Evolutionary conservation across 108 stramenopile genomes (phyloP).

Genomic region (Cyclotella sp.): DNA sequence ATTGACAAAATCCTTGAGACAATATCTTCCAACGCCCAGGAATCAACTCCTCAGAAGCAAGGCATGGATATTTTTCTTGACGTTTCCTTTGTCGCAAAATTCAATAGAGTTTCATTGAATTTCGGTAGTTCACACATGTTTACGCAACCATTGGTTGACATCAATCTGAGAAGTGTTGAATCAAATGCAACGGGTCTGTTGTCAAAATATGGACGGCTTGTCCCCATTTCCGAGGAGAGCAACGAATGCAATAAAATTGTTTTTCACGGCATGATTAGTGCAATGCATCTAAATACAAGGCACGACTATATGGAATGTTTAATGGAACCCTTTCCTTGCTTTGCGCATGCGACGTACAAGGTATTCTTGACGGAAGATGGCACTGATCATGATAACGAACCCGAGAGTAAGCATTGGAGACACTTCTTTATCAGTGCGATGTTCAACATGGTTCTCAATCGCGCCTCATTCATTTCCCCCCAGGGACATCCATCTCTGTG

Average conservation of each 20-base stretch:
- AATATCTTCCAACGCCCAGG: neutral
- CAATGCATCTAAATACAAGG: constrained; percentile 36
- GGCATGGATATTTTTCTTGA: neutral
- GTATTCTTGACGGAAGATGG: neutral
- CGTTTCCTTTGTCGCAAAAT: constrained; percentile 1
- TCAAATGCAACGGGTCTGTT: constrained; percentile 5
- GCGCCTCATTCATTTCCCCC: neutral
- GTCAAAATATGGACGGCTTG: constrained; percentile 21
- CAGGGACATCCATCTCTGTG: constrained; percentile 17
- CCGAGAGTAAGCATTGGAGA: constrained; percentile 1
- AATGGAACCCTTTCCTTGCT: constrained; percentile 39
- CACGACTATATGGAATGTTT: constrained; percentile 45
- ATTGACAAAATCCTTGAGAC: constrained; percentile 15
- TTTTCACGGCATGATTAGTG: constrained; percentile 26
- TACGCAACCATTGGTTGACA: constrained; percentile 27
- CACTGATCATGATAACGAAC: neutral
- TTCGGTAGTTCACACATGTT: constrained; percentile 35
- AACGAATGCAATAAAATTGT: constrained; percentile 14
- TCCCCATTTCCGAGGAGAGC: constrained; percentile 6
- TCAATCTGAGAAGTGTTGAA: neutral
- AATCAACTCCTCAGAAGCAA: neutral
- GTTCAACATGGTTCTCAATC: neutral
- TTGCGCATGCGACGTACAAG: constrained; percentile 13
- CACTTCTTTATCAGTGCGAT: neutral
- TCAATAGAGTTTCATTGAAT: constrained; percentile 10